Percentiles rank a stretch among this genome's conserved stretches.
phyloP scores from a whole-genome alignment of 1,284 basidiomycete species.

The Apiotrichum sp. region DNA sequence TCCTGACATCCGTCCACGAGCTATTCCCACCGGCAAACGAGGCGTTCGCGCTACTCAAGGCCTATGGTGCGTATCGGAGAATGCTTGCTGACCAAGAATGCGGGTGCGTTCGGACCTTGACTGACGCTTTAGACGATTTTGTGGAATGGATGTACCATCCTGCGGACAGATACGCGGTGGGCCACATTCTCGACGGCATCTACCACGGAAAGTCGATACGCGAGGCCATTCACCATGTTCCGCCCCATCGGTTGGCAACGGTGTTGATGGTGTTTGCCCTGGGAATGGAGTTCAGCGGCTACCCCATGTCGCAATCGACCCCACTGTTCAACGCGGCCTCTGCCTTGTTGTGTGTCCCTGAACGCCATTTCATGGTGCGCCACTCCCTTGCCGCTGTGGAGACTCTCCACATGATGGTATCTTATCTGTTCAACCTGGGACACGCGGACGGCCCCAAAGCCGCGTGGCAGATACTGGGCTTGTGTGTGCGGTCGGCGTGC shows the following conservation, averaged over 20 bases:
- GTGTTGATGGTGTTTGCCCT: constrained; percentile 17
- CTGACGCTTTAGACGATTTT: constrained; percentile 7
- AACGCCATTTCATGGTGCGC: constrained; percentile 19
- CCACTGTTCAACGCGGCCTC: constrained; percentile 16
- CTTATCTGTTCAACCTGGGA: constrained; percentile 16
- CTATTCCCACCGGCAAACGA: constrained; percentile 12
- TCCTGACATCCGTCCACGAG: constrained; percentile 9
- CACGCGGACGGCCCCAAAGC: constrained; percentile 16
- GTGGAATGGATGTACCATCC: constrained; percentile 28
- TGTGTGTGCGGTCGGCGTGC: constrained; percentile 14
- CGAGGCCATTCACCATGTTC: constrained; percentile 16
- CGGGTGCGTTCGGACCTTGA: too few species aligned
- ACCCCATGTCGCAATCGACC: constrained; percentile 9
- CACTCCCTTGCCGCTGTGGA: constrained; percentile 20
- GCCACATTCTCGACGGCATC: constrained; percentile 7
- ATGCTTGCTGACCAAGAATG: not conserved
- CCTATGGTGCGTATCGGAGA: constrained; percentile 8
- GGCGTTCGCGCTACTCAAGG: constrained; percentile 8
- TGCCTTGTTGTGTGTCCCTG: constrained; percentile 14
- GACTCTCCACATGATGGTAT: constrained; percentile 24
- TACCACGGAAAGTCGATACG: constrained; percentile 9
- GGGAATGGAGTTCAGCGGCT: constrained; percentile 7
- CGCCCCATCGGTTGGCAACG: constrained; percentile 16
- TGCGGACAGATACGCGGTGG: constrained; percentile 5
- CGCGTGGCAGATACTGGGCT: constrained; percentile 21